Base-by-base conservation (phyloP, 495 filamentous ascomycete genomes). In the Penicillium coffeae region DNA sequence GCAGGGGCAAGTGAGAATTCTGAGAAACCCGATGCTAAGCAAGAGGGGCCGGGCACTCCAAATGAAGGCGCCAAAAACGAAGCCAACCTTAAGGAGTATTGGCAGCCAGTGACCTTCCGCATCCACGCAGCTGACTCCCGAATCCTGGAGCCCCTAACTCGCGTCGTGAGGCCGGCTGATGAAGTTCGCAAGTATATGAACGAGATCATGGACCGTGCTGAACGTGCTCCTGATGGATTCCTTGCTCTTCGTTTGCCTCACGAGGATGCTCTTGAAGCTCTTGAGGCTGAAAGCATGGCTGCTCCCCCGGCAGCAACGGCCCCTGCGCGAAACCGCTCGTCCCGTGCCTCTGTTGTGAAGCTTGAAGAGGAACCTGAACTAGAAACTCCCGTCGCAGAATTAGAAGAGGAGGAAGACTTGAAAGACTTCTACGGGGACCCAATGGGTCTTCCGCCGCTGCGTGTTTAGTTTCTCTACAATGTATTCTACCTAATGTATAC, bases 71-170 rank as follows among this genome's bases (percentile, higher is more conserved):
- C 54, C 10, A 8, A 15, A 10, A 58, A 49, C 1, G 54, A 56
- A 9, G 53, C 51, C 20, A 71, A 73, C 45, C 48, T 76, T 62
- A 66, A 76, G 46, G 89, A 91, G 50, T 95, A 93, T 68, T 96
- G 94, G 63, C 89, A 96, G 56, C 89, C 92, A 2, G 74, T 96
- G 21, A 96, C 93, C 0, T 81, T 95, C 45, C 83, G 88, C 38
- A 75, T 95, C 37, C 79, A 80, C 51, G 75, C 84, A 15, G 69
- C 76, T 14, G 77, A 80, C 38, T 73, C 79, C 8, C 77, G 79
- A 47, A 72, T 86, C 33, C 77, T 94, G 5, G 85, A 90, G 38
- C 77, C 81, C n/a, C 64, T 96, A n/a, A 71, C 77, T 27, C 81
- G 81, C 13, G 83, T 89, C n/a, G 87, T 95, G 16, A 86, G 84